Evolutionary conservation across 2,329 filamentous ascomycete genomes (phyloP).

Genomic region (Talaromyces islandicus): DNA sequence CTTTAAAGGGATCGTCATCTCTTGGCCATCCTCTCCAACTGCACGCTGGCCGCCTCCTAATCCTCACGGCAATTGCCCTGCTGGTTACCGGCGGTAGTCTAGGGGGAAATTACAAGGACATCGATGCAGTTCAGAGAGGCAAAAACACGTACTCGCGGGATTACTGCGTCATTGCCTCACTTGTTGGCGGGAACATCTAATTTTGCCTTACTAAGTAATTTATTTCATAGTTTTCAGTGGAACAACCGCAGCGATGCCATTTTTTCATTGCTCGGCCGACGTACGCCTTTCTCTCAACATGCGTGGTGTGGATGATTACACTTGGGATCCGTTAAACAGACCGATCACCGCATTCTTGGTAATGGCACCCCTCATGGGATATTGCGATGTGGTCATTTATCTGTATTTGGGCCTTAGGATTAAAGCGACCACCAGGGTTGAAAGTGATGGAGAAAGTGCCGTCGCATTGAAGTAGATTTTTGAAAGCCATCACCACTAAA

Average conservation of each 20-base stretch:
- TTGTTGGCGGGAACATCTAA: no score
- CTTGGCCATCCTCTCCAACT: neutral
- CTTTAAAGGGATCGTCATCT: neutral
- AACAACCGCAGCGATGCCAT: slow-evolving; percentile 15
- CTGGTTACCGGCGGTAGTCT: slow-evolving; percentile 16
- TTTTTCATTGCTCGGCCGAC: slow-evolving; percentile 17
- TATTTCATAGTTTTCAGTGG: slow-evolving; percentile 11
- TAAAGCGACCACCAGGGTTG: neutral
- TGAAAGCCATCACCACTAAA: neutral
- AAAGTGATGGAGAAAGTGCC: neutral
- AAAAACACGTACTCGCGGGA: slow-evolving; percentile 16
- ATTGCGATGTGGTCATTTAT: slow-evolving; percentile 15
- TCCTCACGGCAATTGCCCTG: slow-evolving; percentile 15
- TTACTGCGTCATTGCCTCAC: slow-evolving; percentile 17
- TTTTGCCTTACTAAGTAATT: neutral
- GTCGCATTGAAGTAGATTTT: neutral
- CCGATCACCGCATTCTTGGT: slow-evolving; percentile 17
- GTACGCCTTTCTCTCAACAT: slow-evolving; percentile 19
- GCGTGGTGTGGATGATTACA: slow-evolving; percentile 8
- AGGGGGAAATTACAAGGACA: slow-evolving; percentile 13
- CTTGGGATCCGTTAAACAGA: slow-evolving; percentile 16
- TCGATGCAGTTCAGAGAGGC: slow-evolving; percentile 10
- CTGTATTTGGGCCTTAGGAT: slow-evolving; percentile 13
- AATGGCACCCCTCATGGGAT: slow-evolving; percentile 18
- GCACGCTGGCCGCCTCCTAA: slow-evolving; percentile 12